Conservation (phyloP, 2,329 filamentous ascomycete genomes). For the Neofusicoccum umdonicola region DNA sequence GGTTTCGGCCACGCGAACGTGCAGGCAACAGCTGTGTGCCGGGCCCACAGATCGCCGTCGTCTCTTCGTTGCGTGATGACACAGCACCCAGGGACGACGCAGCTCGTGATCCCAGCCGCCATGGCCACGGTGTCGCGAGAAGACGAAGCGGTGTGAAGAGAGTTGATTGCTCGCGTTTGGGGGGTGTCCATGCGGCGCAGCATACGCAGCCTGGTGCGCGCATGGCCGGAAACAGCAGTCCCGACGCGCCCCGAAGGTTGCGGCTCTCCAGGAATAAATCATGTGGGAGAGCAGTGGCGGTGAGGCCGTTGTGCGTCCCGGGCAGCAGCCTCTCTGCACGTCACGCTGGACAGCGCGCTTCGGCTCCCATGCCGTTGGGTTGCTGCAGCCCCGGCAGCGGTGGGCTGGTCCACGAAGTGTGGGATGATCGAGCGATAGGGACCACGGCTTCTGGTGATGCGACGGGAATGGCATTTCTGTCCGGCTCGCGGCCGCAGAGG, state of each 20-base stretch:
- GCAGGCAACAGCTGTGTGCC: neutral
- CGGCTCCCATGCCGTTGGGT: constrained; percentile 79
- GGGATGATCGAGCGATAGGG: constrained; percentile 1
- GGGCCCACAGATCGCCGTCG: constrained; percentile 1
- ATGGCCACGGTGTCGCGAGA: neutral
- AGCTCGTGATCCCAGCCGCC: neutral
- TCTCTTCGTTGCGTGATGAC: neutral
- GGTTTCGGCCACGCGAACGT: neutral
- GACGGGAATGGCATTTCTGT: neutral
- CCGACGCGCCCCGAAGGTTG: neutral
- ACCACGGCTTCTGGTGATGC: neutral
- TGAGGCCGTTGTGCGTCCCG: constrained; percentile 77
- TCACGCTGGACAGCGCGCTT: constrained; percentile 67
- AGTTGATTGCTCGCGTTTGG: neutral
- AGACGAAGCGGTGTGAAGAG: neutral
- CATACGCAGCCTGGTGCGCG: neutral
- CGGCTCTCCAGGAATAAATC: neutral
- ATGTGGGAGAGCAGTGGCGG: constrained; percentile 57
- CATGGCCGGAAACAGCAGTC: neutral
- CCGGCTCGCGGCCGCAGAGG: too few relatives aligned
- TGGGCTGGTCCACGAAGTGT: neutral
- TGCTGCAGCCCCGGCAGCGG: constrained; percentile 54
- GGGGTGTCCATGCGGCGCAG: neutral
- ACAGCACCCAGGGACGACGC: too few relatives aligned
- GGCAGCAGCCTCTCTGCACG: constrained; percentile 74